Conservation (phyloP, 768 basidiomycete species). For the Boletales sp. region DNA sequence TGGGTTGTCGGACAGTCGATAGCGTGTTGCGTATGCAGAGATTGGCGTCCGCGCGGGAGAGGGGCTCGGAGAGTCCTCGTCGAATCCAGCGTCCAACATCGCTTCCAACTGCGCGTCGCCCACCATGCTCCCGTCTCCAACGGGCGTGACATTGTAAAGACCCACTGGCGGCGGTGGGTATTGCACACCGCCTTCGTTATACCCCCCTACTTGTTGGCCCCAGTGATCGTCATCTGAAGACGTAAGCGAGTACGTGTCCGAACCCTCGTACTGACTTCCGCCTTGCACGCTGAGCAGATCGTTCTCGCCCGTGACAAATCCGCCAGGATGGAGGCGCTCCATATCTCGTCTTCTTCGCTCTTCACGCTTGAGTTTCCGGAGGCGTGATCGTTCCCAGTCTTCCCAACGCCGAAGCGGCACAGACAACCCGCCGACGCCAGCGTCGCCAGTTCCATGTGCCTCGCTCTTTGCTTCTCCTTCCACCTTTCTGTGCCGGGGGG, state of each 20-base stretch:
- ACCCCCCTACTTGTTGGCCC: slow-evolving; percentile 92
- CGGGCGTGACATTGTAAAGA: slow-evolving; percentile 43
- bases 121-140: slow-evolving; percentile 38
- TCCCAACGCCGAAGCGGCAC: slow-evolving; percentile 99
- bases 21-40: slow-evolving; percentile 46
- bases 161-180: slow-evolving; percentile 87
- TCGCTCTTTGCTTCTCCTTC: slow-evolving; percentile 83
- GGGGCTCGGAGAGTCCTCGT: slow-evolving; percentile 50
- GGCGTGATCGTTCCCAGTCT: slow-evolving; percentile 95
- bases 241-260: slow-evolving; percentile 74
- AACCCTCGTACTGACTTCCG: slow-evolving; percentile 71
- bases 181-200: slow-evolving; percentile 79
- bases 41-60: slow-evolving; percentile 39
- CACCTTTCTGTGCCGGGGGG: slow-evolving; percentile 65
- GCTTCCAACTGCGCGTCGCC: slow-evolving; percentile 80
- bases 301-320: slow-evolving; percentile 59
- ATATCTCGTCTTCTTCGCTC: slow-evolving; percentile 78
- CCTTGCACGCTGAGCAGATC: slow-evolving; percentile 57
- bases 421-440: slow-evolving; percentile 46
- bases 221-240: slow-evolving; percentile 95
- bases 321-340: slow-evolving; percentile 70
- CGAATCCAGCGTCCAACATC: slow-evolving; percentile 90
- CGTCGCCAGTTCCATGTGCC: slow-evolving; percentile 69
- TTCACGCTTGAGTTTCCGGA: slow-evolving; percentile 87
- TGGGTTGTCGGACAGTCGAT: slow-evolving; percentile 59